Evolutionary conservation across 2,329 filamentous ascomycete genomes (phyloP), one percentile per base, ranked within the genome.

Genomic region (Rhytidhysteron rufulum): DNA sequence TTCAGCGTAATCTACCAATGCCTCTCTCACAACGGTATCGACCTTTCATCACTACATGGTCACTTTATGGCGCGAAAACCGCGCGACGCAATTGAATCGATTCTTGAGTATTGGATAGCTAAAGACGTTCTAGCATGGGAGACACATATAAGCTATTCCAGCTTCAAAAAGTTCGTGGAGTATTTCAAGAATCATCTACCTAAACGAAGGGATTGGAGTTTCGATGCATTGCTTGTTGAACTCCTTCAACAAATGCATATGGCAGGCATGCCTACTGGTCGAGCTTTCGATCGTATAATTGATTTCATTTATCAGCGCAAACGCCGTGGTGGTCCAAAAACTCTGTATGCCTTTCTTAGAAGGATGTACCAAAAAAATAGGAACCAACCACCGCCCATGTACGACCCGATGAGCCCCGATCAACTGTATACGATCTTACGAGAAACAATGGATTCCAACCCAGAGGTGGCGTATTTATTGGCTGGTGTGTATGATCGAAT

Each of bases 241-340:
- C 35, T 55, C n/a, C 35, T 56, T 15, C 15, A 34, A 13, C 30
- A 42, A 24, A 31, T 54, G 15, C 34, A 46, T 6, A 25, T 44
- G 24, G 22, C 19, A 11, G 42, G 43, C 8, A 24, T 46, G 10
- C 46, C 47, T 21, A 53, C 50, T 19, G 13, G n/a, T 10, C 15
- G n/a, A 5, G 17, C 35, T 15, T 15, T 16, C 10, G 17, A n/a
- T 18, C 24, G 25, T 10, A 29, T 30, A 9, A 4, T 37, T 9
- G 22, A 37, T n/a, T 19, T 37, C 4, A 17, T 37, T 15, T 19
- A 37, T n/a, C 35, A 22, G 7, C n/a, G 11, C 22, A 22, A 37
- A 18, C 18, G n/a, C 3, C 11, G 15, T 15, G 35, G 21, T 8
- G 35, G 35, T 13, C 7, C 13, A 5, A 16, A 19, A 17, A 22